Base-by-base conservation (phyloP, 164 flowering plant genomes). In the Houttuynia cordata region DNA sequence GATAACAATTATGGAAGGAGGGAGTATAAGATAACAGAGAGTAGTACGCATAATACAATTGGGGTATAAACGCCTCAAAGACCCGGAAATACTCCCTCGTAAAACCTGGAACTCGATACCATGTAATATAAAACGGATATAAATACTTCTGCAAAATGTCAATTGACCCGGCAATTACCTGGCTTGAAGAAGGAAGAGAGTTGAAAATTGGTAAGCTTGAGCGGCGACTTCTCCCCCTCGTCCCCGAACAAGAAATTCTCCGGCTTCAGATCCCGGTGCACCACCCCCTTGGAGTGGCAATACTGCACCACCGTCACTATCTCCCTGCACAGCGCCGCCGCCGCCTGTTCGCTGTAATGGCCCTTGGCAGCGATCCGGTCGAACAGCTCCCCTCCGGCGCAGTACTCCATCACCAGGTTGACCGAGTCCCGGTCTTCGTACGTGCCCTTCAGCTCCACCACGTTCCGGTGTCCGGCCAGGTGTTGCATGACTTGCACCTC, bases 261-360 rank as follows among this genome's bases (percentile, higher is more conserved):
- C 9, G 97, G 97, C 78, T 90, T 87, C 64, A 87, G 73, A 66
- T 90, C 97, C 53, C 97, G 71, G 51, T 89, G 96, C 77, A 86
- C 83, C 25, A 88, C 96, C 10, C 96, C 91, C 88, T 86, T 83
- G n/a, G 88, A 64, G 60, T 88, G 93, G 68, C 96, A 86, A 57
- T 73, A 57, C 54, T 79, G 80, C 40, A 88, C 87, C 8, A 89
- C 94, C 3, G 82, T 80, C 24, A 85, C 84, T 12, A 89, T 83
- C 84, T 86, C 88, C 40, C 88, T 68, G 58, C 85, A 83, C 51
- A 87, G 39, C 15, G 58, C 74, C 0, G 97, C 91, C 0, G 97
- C 97, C 1, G 86, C 90, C 0, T 85, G 79, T 65, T 89, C 97
- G 8, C 91, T 83, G 61, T 89, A 89, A 67, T 87, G 92, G 0